Evolutionary conservation across 495 filamentous ascomycete genomes (phyloP).

Genomic region (Xylaria nigripes): DNA sequence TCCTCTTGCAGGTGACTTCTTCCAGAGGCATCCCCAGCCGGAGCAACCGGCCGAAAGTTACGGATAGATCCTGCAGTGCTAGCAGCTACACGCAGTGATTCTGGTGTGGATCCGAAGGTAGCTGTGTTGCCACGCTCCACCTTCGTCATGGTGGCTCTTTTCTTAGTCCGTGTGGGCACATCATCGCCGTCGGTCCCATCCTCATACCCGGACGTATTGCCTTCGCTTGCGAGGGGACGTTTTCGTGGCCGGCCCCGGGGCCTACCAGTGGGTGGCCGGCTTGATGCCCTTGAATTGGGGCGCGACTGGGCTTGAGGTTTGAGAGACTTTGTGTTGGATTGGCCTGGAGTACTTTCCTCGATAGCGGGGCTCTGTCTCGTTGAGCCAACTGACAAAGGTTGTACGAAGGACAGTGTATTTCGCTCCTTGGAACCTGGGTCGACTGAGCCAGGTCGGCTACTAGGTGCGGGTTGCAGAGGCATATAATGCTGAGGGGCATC

Average conservation of each 20-base stretch:
- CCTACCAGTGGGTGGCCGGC: conserved; percentile 34
- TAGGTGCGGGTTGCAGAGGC: conserved; percentile 4
- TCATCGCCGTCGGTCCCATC: conserved; percentile 62
- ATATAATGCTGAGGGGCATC: conserved; percentile 3
- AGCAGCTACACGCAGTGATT: conserved; percentile 78
- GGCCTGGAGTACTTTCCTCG: conserved; percentile 12
- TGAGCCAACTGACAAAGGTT: not conserved
- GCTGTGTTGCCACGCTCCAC: conserved; percentile 59
- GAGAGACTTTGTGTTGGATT: conserved; percentile 7
- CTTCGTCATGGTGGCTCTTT: conserved; percentile 65
- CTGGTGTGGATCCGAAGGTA: conserved; percentile 60
- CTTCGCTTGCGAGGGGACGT: conserved; percentile 32
- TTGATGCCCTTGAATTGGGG: conserved; percentile 35
- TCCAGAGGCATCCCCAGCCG: conserved; percentile 41
- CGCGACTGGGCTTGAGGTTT: conserved; percentile 29
- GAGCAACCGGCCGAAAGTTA: conserved; percentile 67
- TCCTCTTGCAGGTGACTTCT: conserved; percentile 63
- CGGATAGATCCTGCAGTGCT: conserved; percentile 82
- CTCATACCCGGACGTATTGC: conserved; percentile 60
- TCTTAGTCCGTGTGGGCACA: conserved; percentile 40
- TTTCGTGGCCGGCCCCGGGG: conserved; percentile 43
- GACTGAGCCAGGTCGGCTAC: conserved; percentile 17
- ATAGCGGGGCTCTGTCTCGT: conserved; percentile 9
- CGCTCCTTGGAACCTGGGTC: conserved; percentile 14
- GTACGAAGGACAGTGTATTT: not conserved